Conservation (phyloP, 169 alveolate species). For the Eimeria acervulina region DNA sequence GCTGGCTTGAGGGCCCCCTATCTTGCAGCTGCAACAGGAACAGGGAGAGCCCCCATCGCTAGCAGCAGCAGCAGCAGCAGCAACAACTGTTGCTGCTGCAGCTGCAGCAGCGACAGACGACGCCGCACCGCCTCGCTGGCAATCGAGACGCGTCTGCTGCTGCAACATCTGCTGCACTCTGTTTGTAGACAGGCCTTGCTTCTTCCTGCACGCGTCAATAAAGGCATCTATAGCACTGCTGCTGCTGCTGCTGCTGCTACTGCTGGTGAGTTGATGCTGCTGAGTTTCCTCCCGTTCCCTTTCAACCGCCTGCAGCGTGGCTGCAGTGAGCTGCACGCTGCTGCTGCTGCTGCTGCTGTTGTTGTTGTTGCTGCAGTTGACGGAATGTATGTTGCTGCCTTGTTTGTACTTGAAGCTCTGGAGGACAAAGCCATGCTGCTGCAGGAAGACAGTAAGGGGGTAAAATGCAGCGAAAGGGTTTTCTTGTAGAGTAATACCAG, state of each 20-base stretch:
- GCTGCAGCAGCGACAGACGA: neutral
- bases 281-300: neutral
- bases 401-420: conserved; percentile 79
- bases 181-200: neutral
- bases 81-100: neutral
- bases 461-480: conserved; percentile 85
- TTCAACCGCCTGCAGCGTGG: conserved; percentile 16
- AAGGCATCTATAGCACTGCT: neutral
- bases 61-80: conserved; percentile 53
- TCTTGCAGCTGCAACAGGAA: conserved; percentile 29
- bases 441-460: conserved; percentile 85
- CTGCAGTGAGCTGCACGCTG: neutral
- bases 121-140: neutral
- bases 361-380: neutral
- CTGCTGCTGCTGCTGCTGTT: neutral
- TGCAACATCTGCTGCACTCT: conserved; percentile 27
- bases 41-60: neutral
- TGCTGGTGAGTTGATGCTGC: neutral
- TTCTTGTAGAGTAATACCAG: conserved; percentile 80
- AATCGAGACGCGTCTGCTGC: neutral
- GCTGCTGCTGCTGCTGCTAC: neutral
- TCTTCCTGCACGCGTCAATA: neutral
- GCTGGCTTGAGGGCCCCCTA: neutral
- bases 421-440: conserved; percentile 83
- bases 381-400: conserved; percentile 21